A percentile compares a stretch with the other conserved stretches of the same genome.
Evolutionary conservation across 768 basidiomycete species (phyloP).

Genomic region (Tricholoma terreum): DNA sequence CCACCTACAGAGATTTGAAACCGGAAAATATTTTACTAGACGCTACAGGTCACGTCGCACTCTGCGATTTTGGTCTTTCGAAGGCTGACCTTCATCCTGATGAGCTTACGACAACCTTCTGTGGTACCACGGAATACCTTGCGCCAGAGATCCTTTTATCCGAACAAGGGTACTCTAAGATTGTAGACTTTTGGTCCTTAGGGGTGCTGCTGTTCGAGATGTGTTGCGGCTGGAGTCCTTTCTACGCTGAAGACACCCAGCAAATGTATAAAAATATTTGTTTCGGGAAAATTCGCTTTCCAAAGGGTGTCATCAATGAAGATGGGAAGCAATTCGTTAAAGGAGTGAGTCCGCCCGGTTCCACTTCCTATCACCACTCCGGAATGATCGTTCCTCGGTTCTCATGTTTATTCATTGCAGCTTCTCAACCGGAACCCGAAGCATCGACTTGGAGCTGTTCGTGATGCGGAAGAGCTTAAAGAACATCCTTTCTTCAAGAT

Average conservation of each 20-base stretch:
- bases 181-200: slow-evolving; percentile 97
- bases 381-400: slow-evolving; percentile 15
- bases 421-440: slow-evolving; percentile 98
- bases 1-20: slow-evolving; percentile 74
- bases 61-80: slow-evolving; percentile 97
- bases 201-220: slow-evolving; percentile 98
- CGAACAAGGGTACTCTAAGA: slow-evolving; percentile 97
- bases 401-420: slow-evolving; percentile 37
- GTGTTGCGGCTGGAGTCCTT: slow-evolving; percentile 99
- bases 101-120: slow-evolving; percentile 98
- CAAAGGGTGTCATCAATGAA: slow-evolving; percentile 93
- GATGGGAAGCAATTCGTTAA: slow-evolving; percentile 99
- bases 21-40: slow-evolving; percentile 98
- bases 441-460: slow-evolving; percentile 87
- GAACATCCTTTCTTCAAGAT: slow-evolving; percentile 90
- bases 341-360: slow-evolving; percentile 59
- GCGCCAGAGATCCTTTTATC: slow-evolving; percentile 98
- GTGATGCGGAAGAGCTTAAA: slow-evolving; percentile 92
- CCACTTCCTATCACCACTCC: slow-evolving; percentile 3
- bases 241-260: slow-evolving; percentile 98
- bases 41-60: slow-evolving; percentile 95
- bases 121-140: slow-evolving; percentile 97
- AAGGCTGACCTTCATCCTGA: slow-evolving; percentile 93
- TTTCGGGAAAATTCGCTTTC: slow-evolving; percentile 98
- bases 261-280: slow-evolving; percentile 99